Base-by-base conservation (phyloP, 768 basidiomycete genomes). In the Termitomyces sp. region DNA sequence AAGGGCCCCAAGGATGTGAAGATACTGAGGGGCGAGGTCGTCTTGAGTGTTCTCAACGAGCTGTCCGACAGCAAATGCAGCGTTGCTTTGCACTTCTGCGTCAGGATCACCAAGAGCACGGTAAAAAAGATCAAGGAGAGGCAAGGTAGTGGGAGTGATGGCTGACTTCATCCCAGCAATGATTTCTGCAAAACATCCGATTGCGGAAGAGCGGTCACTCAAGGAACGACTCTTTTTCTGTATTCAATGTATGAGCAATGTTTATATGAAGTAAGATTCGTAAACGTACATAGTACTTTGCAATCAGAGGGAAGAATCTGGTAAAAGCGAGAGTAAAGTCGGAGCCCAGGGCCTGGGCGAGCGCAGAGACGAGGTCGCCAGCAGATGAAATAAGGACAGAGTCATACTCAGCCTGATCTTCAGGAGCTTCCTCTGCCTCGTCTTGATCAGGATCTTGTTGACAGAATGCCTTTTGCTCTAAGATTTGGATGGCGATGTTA, bases 401-500 rank as follows among this genome's bases (percentile, higher is more conserved):
- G 70, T 99, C 97, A 70, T 94, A 96, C 76, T 99, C 97, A 1
- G 95, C 95, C 67, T 90, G 88, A 62, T 93, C 92, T 70, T 93
- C 91, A 8, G 87, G 88, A 27, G 88, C 89, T 65, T 92, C 91
- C 27, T 91, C 91, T 4, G 81, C 82, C 63, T 93, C 92, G 64
- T 94, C 94, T 63, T 91, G 90, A 69, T 96, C 95, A 49, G 95
- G 93, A 67, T 96, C 94, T 71, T 95, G 90, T 72, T 99, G 97
- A 76, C 96, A 98, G 65, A 93, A 82, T 0, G 95, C 92, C 75
- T 96, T 97, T 73, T 94, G 90, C 70, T 95, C 92, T 46, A 99
- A 80, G 63, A 99, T 86, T 67, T 93, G 86, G 57, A 87, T 76
- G 48, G 93, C 87, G 60, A 95, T 91, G 56, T 77, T 84, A 70